Evolutionary conservation across 2,329 filamentous ascomycete species (phyloP), one percentile per base, ranked within the genome.

Genomic region (Penicillium frequentans): DNA sequence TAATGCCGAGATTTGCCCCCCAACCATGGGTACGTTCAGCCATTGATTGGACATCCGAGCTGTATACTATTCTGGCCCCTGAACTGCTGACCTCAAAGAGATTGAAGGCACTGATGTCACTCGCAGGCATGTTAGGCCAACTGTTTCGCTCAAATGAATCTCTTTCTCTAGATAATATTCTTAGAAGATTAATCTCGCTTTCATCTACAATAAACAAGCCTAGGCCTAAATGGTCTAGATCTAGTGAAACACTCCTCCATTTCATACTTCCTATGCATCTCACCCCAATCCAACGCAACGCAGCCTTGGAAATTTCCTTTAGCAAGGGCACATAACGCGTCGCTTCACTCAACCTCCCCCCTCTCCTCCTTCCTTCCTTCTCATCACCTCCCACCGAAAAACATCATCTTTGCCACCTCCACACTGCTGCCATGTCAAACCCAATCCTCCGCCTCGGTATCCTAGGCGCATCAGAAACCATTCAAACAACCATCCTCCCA

Each of bases 401-500:
- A 5, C 11, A 37, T 19, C 47, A 23, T 10, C 10, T 8, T 29
- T 6, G 39, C 13, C 14, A 21, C 26, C 19, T 49, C 21, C 21
- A 37, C 8, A 31, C n/a, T 26, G 43, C 50, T 13, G 60, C 37
- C 10, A 69, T 70, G 64, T 54, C 64, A 16, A 60, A 60, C 49
- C 59, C 54, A 23, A 52, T 65, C 49, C 65, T 76, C 35, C 68
- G 61, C 27, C 65, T 75, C 16, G 74, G 73, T 5, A 70, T 76
- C 54, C 68, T 75, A 49, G 72, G 73, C 50, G 66, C 69, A 54
- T 70, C 69, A 24, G 77, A 83, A 62, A 73, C 83, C 42, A 73
- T 75, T 29, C 79, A 85, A 68, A 79, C 82, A 35, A 77, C 80
- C 27, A 83, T 86, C 64, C 77, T 86, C 7, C 82, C 81, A 0